Conservation (phyloP, 495 filamentous ascomycete genomes). For the Copromyces sp. region DNA sequence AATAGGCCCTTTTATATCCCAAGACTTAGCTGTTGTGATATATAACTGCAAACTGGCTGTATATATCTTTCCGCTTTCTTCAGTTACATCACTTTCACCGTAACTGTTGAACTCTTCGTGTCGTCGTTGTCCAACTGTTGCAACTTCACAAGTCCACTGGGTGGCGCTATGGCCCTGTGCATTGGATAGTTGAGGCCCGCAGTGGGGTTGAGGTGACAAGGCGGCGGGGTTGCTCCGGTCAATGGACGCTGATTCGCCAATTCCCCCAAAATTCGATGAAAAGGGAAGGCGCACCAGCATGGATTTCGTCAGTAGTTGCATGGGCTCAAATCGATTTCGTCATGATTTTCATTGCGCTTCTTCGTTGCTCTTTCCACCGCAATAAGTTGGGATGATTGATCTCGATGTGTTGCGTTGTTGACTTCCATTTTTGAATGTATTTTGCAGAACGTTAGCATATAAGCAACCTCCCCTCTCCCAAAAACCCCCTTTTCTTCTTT, state of each 20-base stretch:
- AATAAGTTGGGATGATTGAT: background rate
- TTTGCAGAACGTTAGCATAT: background rate
- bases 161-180: background rate
- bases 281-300: background rate
- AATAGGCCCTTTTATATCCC: background rate
- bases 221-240: background rate
- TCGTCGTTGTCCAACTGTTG: background rate
- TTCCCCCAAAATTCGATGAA: background rate
- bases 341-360: background rate
- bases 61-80: background rate
- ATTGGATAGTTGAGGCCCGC: background rate
- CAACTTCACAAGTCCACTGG: background rate
- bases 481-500: background rate
- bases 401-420: background rate
- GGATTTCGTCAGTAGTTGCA: background rate
- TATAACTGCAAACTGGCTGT: background rate
- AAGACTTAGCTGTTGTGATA: background rate
- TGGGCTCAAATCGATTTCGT: background rate
- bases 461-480: background rate
- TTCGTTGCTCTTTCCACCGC: background rate
- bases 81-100: background rate
- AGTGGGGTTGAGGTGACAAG: background rate
- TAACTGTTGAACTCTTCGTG: background rate
- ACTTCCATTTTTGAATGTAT: background rate
- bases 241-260: background rate